A percentile compares a stretch with the other conserved stretches of the same genome.
Evolutionary conservation across 306 rosid species (phyloP).

Genomic region (Rosa lucieae): DNA sequence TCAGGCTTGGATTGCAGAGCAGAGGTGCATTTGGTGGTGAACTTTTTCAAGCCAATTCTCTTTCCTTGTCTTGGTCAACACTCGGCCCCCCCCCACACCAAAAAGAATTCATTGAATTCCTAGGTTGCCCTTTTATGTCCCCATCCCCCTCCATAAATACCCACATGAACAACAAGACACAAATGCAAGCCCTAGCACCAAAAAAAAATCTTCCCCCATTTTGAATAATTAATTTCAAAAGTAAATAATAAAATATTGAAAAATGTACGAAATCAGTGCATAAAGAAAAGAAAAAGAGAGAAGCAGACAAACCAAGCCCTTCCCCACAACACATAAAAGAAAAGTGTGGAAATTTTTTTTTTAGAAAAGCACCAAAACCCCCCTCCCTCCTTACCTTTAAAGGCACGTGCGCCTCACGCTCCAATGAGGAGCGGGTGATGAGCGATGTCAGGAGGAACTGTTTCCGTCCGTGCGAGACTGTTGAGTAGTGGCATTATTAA

Average conservation of each 20-base stretch:
- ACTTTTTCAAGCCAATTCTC: slow-evolving; percentile 22
- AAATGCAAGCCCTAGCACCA: slow-evolving; percentile 12
- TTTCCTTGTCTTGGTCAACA: slow-evolving; percentile 36
- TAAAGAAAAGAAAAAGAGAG: slow-evolving; percentile 30
- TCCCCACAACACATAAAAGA: slow-evolving; percentile 43
- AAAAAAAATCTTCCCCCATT: slow-evolving; percentile 7
- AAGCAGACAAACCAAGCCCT: slow-evolving; percentile 47
- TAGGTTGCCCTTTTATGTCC: slow-evolving; percentile 48
- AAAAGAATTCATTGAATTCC: slow-evolving; percentile 39
- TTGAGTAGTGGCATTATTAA: slow-evolving; percentile 8
- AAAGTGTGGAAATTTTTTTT: background rate
- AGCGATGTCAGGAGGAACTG: slow-evolving; percentile 25
- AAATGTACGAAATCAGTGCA: background rate
- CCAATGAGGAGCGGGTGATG: slow-evolving; percentile 52
- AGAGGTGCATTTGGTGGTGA: slow-evolving; percentile 20
- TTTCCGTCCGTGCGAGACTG: slow-evolving; percentile 48
- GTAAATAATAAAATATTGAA: background rate
- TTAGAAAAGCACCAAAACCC: slow-evolving; percentile 2
- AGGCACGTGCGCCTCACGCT: slow-evolving; percentile 45
- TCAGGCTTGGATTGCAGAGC: slow-evolving; percentile 14
- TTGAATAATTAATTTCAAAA: background rate
- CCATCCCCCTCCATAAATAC: slow-evolving; percentile 27
- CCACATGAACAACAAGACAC: slow-evolving; percentile 36
- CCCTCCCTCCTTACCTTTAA: background rate
- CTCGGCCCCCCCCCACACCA: background rate